These are phyloP conservation scores for Neolecta irregularis DNA, from an alignment of 1,139 yeast genomes.

Conservation along the genomic window DNA sequence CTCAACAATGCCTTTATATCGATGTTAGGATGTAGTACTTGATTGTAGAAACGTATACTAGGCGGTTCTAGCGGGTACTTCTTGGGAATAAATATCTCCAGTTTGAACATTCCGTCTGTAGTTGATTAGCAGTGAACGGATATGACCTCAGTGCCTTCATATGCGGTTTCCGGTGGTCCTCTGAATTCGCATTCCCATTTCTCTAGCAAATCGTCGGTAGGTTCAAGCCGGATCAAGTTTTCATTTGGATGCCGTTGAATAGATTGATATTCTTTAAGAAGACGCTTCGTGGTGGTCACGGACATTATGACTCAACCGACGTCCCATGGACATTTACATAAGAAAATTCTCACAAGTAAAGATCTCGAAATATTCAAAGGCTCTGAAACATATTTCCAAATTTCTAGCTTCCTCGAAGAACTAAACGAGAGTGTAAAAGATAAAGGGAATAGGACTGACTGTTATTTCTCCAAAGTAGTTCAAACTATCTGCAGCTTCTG, in stretches of 20 bases:
- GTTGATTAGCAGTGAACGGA: not conserved
- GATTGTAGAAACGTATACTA: not conserved
- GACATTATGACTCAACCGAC: not conserved
- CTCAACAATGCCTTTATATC: not conserved
- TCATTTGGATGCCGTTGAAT: not conserved
- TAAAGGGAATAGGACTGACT: not conserved
- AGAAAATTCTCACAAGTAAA: conserved; percentile 25
- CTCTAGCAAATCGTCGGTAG: not conserved
- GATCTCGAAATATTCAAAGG: conserved; percentile 42
- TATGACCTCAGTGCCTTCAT: not conserved
- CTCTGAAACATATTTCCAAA: conserved; percentile 25
- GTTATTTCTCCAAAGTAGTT: conserved; percentile 1
- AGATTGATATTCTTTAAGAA: not conserved
- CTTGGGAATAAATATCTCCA: not conserved
- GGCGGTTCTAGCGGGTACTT: not conserved
- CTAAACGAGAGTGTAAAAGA: conserved; percentile 1
- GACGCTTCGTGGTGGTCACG: not conserved
- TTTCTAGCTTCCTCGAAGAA: not conserved
- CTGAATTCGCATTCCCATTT: not conserved
- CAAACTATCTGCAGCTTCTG: not conserved
- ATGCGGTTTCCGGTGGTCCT: too few relatives aligned
- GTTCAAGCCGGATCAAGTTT: not conserved
- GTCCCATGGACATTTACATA: too few relatives aligned
- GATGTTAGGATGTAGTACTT: not conserved
- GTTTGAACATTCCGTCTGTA: not conserved